Base-by-base conservation (phyloP, 2,329 filamentous ascomycete genomes). In the Ascochyta pisi region DNA sequence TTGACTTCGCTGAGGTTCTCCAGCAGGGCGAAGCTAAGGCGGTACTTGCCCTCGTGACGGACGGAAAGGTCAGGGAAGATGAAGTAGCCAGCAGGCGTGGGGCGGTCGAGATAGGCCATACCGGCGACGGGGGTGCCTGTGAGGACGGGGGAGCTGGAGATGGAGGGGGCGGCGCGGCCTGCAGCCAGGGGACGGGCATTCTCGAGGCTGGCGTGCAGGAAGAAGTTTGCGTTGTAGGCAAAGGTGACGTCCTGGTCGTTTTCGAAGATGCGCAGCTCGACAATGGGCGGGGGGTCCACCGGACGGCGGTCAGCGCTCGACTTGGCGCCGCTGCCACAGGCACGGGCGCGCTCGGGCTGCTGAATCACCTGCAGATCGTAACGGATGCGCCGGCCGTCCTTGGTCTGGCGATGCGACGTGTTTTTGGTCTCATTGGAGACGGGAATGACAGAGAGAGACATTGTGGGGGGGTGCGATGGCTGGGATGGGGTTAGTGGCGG, bases 1-100 rank as follows among this genome's bases (percentile, higher is more conserved):
- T 89, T 88, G 55, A 85, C 80, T 54, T 96, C 89, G 82, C 96
- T 96, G 71, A 92, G 88, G 73, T 96, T 90, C 79, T 99, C 95
- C 68, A 95, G 98, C 31, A 99, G 81, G 68, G 92, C 93, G 78
- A 99, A 98, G 60, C 88, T 90, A 50, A 99, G 79, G n/a, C 89
- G 84, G 76, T 97, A 99, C 65, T 89, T 88, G 60, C 95, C 95
- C 77, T 99, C 95, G 70, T 99, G 94, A 53, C 95, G 89, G 43
- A 99, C 94, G 0, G 94, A 97, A 26, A 98, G 82, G 76, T 99
- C 95, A 3, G 95, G 95, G 74, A 99, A 99, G 75, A 99, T 91
- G 77, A 99, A 99, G 77, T 98, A 99, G 50, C 93, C 95, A 15
- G 86, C 86, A 19, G 85, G 85, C 2, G 75, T 78, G 1, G 95